Base-by-base conservation (phyloP, 441 rosid genomes). In the Manihot esculenta region DNA sequence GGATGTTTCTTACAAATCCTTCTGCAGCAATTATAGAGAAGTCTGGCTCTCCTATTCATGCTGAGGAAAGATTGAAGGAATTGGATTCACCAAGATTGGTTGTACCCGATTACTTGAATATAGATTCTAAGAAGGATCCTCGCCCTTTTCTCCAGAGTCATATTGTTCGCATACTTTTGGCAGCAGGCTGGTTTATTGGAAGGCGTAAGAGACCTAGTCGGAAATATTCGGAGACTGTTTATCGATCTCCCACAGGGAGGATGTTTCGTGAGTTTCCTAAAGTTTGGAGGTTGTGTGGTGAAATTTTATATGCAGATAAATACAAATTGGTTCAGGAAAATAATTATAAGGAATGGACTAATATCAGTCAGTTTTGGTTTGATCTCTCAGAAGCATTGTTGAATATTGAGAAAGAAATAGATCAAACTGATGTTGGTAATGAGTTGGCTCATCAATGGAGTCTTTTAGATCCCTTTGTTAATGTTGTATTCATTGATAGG, bases 401-500 rank as follows among this genome's bases (percentile, higher is more conserved):
- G 79, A 88, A 74, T 33, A 67, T 89, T 62, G 87, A 84, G 82
- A 88, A 85, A 83, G 85, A 84, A 80, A 70, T 78, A 73, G 81
- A 83, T 79, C 78, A 72, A 8, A 68, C 82, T 64, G 81, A 79
- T 74, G 75, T 73, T 75, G 75, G 66, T 23, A 66, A 69, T 72
- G 76, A 78, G 41, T 80, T 89, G 78, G 90, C 89, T 70, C 84
- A 73, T 78, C 74, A 69, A 59, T 94, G 99, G 99, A 82, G 78
- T 76, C 71, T 85, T 54, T 83, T 94, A 73, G 96, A 94, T 78
- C 99, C 99, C 74, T 94, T 90, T 85, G 96, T 94, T 72, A 84
- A 79, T 73, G 93, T 74, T 76, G 84, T 87, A 60, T 89, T 85
- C 77, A 78, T 90, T 77, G 79, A 85, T 62, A 89, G 86, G 84